A percentile compares a stretch with the other conserved stretches of the same genome.
phyloP scores from a whole-genome alignment of 345 rosid genomes.

The Luvunga scandens region DNA sequence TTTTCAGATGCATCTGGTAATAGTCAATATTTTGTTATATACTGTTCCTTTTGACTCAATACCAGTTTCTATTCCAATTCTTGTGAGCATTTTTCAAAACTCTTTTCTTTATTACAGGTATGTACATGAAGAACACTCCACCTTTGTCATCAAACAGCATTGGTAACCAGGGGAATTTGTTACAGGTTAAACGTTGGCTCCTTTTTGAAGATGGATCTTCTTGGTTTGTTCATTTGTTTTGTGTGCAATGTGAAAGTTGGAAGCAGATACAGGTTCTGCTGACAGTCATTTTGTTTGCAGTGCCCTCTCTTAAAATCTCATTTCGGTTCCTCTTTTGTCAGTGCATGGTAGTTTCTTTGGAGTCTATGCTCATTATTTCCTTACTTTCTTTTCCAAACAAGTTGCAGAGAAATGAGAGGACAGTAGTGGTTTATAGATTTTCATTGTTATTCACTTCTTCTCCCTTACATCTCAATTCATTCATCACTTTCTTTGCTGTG shows the following conservation, averaged over 20 bases:
- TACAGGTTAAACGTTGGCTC: slow-evolving; percentile 56
- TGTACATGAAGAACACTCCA: slow-evolving; percentile 60
- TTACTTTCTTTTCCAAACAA: neutral
- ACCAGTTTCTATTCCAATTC: slow-evolving; percentile 3
- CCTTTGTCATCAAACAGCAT: slow-evolving; percentile 56
- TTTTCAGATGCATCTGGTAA: slow-evolving; percentile 64
- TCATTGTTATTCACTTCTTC: neutral
- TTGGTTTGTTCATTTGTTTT: neutral
- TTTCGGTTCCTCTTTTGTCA: neutral
- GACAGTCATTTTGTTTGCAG: neutral
- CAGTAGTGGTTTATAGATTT: neutral
- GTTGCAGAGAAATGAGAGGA: neutral
- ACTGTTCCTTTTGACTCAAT: neutral
- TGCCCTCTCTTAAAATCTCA: neutral
- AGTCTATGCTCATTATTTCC: neutral
- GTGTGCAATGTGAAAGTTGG: neutral
- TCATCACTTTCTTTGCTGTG: neutral
- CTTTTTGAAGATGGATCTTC: neutral
- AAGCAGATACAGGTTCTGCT: neutral
- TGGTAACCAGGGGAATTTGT: slow-evolving; percentile 52
- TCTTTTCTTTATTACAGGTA: slow-evolving; percentile 40
- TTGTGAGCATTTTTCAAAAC: slow-evolving; percentile 4
- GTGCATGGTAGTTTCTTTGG: neutral
- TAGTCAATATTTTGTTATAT: slow-evolving; percentile 5
- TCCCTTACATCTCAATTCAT: neutral